Evolutionary conservation across 2,329 filamentous ascomycete species (phyloP), one percentile per base, ranked within the genome.

Genomic region (Colletotrichum sp.): DNA sequence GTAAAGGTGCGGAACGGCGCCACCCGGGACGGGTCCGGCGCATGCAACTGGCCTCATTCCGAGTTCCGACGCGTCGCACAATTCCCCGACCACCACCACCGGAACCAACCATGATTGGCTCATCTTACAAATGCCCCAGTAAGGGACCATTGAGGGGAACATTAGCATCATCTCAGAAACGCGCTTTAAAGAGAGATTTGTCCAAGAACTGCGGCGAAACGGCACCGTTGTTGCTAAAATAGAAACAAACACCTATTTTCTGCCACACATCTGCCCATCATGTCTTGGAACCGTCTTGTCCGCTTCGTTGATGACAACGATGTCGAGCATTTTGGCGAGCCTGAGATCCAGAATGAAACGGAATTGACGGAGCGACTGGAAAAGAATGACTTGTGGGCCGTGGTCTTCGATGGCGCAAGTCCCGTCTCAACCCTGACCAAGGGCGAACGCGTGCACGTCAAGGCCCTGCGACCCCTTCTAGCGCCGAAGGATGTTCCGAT

Each of bases 221-320:
- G 12, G 16, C 4, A 32, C 28, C 18, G 2, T 32, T 7, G 5
- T 57, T 7, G 28, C 18, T 9, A 39, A 55, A 55, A 9, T 32
- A 36, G 24, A 24, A 8, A 18, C n/a, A 16, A 2, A 28, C 36
- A 28, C 26, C 24, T 55, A 24, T 21, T 57, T 36, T 30, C 59
- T 66, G 21, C 21, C 4, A 55, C 8, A 71, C 34, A 64, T 8
- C 52, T 43, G 12, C 60, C 30, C 55, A 65, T 3, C 12, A 75
- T 75, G 69, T 68, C 79, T 9, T 84, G 82, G 82, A 78, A 79
- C 21, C 79, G 81, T 28, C 80, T 85, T 21, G 82, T 85, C 36
- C 83, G 84, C 8, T 85, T 85, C 71, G 80, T 81, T 32, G 83
- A 83, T 74, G 81, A 82, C 65, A 81, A 79, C 36, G 83, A 81